Evolutionary conservation across 352 stramenopile genomes (phyloP).

Genomic region (Pythium volutum): DNA sequence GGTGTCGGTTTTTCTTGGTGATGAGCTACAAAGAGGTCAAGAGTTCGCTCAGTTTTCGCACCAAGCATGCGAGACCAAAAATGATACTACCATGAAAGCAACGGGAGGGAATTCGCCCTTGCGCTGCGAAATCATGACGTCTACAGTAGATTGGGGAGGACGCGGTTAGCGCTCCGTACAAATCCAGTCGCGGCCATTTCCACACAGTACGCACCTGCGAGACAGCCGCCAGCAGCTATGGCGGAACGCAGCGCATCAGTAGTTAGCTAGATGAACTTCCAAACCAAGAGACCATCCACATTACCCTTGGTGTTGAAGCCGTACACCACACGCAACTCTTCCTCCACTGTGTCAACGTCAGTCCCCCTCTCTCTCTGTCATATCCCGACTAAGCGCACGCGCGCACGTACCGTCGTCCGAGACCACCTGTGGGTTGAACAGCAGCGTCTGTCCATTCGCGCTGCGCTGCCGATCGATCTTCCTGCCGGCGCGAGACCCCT

Average conservation of each 20-base stretch:
- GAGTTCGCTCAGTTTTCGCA: not conserved
- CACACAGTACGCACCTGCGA: conserved; percentile 34
- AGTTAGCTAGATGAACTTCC: not conserved
- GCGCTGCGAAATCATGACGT: conserved; percentile 76
- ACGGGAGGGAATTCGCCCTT: conserved; percentile 65
- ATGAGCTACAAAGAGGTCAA: conserved; percentile 29
- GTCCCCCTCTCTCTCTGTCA: too few relatives aligned
- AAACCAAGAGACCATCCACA: too few relatives aligned
- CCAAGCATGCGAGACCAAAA: not conserved
- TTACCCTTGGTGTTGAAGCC: conserved; percentile 54
- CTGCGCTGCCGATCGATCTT: conserved; percentile 40
- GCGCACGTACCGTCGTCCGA: conserved; percentile 35
- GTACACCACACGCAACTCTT: conserved; percentile 52
- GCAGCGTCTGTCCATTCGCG: conserved; percentile 41
- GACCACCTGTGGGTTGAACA: conserved; percentile 60
- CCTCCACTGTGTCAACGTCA: conserved; percentile 32
- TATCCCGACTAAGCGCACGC: not conserved
- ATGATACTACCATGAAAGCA: conserved; percentile 51
- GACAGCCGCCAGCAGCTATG: conserved; percentile 39
- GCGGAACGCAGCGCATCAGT: not conserved
- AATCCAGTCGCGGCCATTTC: not conserved
- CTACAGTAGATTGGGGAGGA: conserved; percentile 22
- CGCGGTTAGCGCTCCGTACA: not conserved
- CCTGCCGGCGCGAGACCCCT: conserved; percentile 8
- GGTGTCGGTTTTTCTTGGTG: conserved; percentile 32